Conservation (phyloP, 192 early-diverging fungal genomes). For the Mortierella hygrophila region DNA sequence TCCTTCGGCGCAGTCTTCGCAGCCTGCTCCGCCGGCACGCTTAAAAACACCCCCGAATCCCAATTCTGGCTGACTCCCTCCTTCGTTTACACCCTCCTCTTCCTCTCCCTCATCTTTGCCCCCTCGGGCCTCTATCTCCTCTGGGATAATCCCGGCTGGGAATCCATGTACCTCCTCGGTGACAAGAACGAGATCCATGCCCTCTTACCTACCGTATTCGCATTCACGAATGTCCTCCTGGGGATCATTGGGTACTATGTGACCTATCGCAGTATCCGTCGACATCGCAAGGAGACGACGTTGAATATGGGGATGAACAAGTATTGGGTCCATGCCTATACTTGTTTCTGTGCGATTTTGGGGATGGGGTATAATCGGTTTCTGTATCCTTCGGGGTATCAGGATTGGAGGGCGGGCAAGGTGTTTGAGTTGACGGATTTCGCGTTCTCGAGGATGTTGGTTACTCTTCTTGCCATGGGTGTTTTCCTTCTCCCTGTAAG, state of each 20-base stretch:
- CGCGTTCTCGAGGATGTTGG: constrained; percentile 15
- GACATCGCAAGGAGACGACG: background rate
- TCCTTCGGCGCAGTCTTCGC: constrained; percentile 28
- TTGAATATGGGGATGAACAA: constrained; percentile 15
- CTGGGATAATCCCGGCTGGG: constrained; percentile 37
- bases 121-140: constrained; percentile 33
- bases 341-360: constrained; percentile 24
- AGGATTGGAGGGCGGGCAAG: constrained; percentile 16
- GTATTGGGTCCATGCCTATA: constrained; percentile 32
- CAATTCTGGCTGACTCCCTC: constrained; percentile 17
- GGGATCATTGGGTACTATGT: constrained; percentile 28
- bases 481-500: constrained; percentile 25
- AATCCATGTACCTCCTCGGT: constrained; percentile 28
- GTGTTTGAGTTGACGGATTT: constrained; percentile 20
- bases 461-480: constrained; percentile 25
- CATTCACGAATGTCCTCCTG: constrained; percentile 29
- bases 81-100: constrained; percentile 28
- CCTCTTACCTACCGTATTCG: constrained; percentile 18
- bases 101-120: constrained; percentile 29
- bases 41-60: background rate
- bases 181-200: constrained; percentile 37
- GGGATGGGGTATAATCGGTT: constrained; percentile 31
- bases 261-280: constrained; percentile 17
- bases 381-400: constrained; percentile 16
- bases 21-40: constrained; percentile 17